Evolutionary conservation across 345 rosid genomes (phyloP).

Genomic region (Diplotaxis tenuifolia): DNA sequence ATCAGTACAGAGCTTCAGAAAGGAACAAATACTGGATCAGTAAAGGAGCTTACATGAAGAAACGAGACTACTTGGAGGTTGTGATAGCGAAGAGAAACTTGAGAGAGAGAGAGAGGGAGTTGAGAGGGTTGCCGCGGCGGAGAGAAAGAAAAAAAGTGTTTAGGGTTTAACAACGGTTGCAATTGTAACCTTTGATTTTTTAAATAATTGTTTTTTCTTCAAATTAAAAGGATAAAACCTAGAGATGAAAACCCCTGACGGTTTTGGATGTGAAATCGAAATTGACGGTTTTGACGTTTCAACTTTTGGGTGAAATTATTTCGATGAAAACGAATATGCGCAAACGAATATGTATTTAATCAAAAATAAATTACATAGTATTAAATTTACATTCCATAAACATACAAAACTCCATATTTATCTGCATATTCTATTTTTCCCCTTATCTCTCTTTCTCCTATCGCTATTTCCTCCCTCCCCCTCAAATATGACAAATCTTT

Average conservation of each 20-base stretch:
- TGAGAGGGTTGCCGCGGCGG: conserved; percentile 3
- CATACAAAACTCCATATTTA: too few relatives aligned
- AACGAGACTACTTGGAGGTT: not conserved
- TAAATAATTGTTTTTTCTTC: not conserved
- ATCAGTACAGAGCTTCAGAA: not conserved
- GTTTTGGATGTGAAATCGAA: too few relatives aligned
- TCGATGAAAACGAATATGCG: too few relatives aligned
- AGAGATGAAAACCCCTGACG: not conserved
- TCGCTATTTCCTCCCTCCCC: too few relatives aligned
- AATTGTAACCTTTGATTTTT: not conserved
- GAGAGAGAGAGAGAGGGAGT: not conserved
- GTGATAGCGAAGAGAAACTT: not conserved
- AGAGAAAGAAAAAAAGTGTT: not conserved
- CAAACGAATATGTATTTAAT: too few relatives aligned
- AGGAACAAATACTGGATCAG: not conserved
- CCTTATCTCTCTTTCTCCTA: too few relatives aligned
- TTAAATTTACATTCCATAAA: too few relatives aligned
- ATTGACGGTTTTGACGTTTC: too few relatives aligned
- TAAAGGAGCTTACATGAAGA: not conserved
- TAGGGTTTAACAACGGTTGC: conserved; percentile 14
- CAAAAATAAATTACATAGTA: too few relatives aligned
- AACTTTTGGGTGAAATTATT: too few relatives aligned
- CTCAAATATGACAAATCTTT: too few relatives aligned
- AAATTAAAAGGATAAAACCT: not conserved
- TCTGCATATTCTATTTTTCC: too few relatives aligned